Evolutionary conservation across 192 early-diverging fungal genomes (phyloP).

Genomic region (Radiomyces spectabilis): DNA sequence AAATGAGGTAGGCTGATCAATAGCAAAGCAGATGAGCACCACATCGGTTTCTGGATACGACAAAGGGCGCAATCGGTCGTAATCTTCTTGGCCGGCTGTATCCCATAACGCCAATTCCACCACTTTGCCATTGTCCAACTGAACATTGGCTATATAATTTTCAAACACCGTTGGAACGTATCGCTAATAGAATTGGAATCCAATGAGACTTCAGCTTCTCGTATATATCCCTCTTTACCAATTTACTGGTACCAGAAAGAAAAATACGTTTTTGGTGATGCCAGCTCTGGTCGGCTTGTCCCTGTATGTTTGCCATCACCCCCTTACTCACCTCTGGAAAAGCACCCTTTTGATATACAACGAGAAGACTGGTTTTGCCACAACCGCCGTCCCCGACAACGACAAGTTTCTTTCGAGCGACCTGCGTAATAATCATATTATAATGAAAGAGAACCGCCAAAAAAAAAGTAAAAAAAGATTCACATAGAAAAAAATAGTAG

Average conservation of each 20-base stretch:
- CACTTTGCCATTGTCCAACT: constrained; percentile 40
- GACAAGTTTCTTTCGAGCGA: constrained; percentile 58
- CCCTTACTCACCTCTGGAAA: constrained; percentile 79
- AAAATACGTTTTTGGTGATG: neutral
- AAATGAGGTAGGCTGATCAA: constrained; percentile 65
- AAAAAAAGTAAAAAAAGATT: neutral
- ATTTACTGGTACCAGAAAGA: neutral
- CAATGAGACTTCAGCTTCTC: neutral
- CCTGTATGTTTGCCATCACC: too few relatives aligned
- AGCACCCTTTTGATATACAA: constrained; percentile 59
- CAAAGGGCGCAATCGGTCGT: constrained; percentile 60
- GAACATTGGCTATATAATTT: constrained; percentile 54
- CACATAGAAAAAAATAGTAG: too few relatives aligned
- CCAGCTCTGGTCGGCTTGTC: neutral
- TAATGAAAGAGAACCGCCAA: neutral
- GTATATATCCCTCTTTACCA: neutral
- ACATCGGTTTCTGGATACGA: constrained; percentile 65
- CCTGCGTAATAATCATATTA: constrained; percentile 2
- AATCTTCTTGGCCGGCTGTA: constrained; percentile 71
- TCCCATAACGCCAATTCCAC: constrained; percentile 69
- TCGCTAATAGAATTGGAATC: constrained; percentile 27
- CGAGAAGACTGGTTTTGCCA: constrained; percentile 72
- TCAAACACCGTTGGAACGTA: constrained; percentile 73
- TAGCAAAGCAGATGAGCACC: constrained; percentile 60
- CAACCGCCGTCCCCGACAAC: constrained; percentile 79